Base-by-base conservation (phyloP, 768 basidiomycete genomes). In the Trametes elegans region DNA sequence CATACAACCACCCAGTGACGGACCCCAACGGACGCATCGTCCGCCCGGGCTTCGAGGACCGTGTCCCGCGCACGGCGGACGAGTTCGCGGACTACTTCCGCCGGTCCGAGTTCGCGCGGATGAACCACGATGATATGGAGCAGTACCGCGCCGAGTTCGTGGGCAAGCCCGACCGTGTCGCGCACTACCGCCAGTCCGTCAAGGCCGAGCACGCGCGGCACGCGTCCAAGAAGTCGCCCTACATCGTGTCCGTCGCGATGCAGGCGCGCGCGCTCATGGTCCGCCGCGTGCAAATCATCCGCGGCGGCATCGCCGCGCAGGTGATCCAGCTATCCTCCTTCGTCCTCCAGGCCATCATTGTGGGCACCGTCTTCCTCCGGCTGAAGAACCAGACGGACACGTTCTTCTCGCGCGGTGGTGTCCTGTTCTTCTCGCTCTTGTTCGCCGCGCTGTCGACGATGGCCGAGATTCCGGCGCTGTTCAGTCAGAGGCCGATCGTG, bases 371-470 rank as follows among this genome's bases (percentile, higher is more conserved):
- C 26, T 92, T 88, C 74, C 74, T 82, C 53, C 72, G 77, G 8
- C 70, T 83, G 29, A 74, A 79, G 0, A 72, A 80, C 14, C 71
- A 73, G 8, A 88, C 88, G 0, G 68, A 74, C 13, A 82, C 80
- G 10, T 85, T 80, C 65, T 90, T 88, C 74, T 83, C 85, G n/a
- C 80, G 90, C 18, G 88, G 88, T 35, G 84, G 89, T 70, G 76
- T 87, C 21, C 73, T 93, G 18, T 91, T 88, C 78, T 89, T 90
- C 79, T 85, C 84, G 1, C 67, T 86, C 5, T 74, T 88, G 13
- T 82, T 87, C 57, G 71, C 79, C 3, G 83, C 81, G 0, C 66
- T 89, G 21, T 74, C 78, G 3, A 73, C 79, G 13, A 80, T 87
- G 81, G 74, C 87, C 8, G 85, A 87, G 64, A 83, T 87, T 36